phyloP scores from a whole-genome alignment of 2,329 filamentous ascomycete genomes.

The Aspergillus pseudoglaucus region DNA sequence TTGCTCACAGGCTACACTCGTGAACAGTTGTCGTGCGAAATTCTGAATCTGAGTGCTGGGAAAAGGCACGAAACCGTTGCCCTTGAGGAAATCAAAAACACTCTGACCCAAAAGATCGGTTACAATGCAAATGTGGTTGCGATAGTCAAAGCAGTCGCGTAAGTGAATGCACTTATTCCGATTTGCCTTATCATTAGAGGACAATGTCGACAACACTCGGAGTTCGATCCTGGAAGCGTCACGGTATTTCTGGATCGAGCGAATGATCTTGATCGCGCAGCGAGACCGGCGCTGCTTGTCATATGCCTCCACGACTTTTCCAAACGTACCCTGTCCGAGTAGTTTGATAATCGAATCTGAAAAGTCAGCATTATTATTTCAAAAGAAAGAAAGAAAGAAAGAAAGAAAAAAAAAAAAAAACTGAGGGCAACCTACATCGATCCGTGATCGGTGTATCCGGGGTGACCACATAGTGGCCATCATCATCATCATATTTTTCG shows the following conservation, averaged over 20 bases:
- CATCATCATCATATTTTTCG: conserved; percentile 86
- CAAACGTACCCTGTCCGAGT: conserved; percentile 94
- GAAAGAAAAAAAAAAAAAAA: no score
- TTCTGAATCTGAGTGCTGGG: conserved; percentile 97
- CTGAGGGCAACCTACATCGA: conserved; percentile 62
- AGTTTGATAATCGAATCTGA: conserved; percentile 81
- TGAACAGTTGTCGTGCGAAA: conserved; percentile 91
- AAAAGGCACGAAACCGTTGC: conserved; percentile 91
- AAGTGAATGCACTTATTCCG: conserved; percentile 95
- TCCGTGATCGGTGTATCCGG: conserved; percentile 81
- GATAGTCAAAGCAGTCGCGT: conserved; percentile 92
- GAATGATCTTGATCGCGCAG: conserved; percentile 96
- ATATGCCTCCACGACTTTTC: conserved; percentile 91
- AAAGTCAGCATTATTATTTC: conserved; percentile 11
- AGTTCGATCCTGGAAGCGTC: conserved; percentile 94
- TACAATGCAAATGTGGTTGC: conserved; percentile 89
- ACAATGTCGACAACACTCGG: conserved; percentile 82
- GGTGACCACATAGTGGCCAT: conserved; percentile 92
- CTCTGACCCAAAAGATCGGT: conserved; percentile 80
- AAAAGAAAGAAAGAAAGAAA: no score
- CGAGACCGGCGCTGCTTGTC: conserved; percentile 70
- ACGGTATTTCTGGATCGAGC: conserved; percentile 95
- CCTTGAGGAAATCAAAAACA: conserved; percentile 96
- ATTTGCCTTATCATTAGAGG: conserved; percentile 85
- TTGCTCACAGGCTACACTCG: conserved; percentile 90